These are phyloP conservation scores for Lathyrus sativus DNA, from an alignment of 306 rosid genomes.

Conservation along the genomic window DNA sequence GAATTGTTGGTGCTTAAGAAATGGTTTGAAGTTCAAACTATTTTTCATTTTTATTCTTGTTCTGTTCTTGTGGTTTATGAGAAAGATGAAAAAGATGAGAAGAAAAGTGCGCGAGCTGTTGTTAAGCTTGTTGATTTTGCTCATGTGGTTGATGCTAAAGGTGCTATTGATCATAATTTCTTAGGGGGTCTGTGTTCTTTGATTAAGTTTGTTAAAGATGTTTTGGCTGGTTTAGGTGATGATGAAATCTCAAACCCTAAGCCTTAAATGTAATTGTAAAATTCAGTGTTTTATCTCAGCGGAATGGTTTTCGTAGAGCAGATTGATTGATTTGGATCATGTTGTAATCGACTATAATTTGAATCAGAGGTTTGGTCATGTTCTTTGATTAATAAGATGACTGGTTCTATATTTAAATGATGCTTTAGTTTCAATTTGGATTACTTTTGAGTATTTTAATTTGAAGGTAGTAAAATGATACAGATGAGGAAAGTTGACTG, in stretches of 20 bases:
- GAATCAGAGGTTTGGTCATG: neutral
- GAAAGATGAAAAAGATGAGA: slow-evolving; percentile 34
- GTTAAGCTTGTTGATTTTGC: slow-evolving; percentile 87
- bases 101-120: slow-evolving; percentile 37
- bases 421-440: neutral
- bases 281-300: neutral
- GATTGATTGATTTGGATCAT: neutral
- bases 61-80: slow-evolving; percentile 69
- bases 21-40: slow-evolving; percentile 86
- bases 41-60: slow-evolving; percentile 68
- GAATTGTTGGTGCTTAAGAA: slow-evolving; percentile 66
- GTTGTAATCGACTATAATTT: neutral
- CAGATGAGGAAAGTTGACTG: too few relatives aligned
- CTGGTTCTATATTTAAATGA: neutral
- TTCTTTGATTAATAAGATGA: slow-evolving; percentile 2
- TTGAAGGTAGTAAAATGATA: neutral
- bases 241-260: neutral
- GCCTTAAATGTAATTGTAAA: neutral
- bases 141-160: slow-evolving; percentile 60
- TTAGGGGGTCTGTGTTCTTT: slow-evolving; percentile 93
- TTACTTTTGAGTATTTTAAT: neutral
- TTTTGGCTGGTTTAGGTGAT: slow-evolving; percentile 32
- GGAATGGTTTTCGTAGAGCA: neutral
- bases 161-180: slow-evolving; percentile 86
- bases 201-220: slow-evolving; percentile 63